Evolutionary conservation across 1,284 basidiomycete genomes (phyloP), one percentile per base, ranked within the genome.

Genomic region (Veloboletus limbatus): DNA sequence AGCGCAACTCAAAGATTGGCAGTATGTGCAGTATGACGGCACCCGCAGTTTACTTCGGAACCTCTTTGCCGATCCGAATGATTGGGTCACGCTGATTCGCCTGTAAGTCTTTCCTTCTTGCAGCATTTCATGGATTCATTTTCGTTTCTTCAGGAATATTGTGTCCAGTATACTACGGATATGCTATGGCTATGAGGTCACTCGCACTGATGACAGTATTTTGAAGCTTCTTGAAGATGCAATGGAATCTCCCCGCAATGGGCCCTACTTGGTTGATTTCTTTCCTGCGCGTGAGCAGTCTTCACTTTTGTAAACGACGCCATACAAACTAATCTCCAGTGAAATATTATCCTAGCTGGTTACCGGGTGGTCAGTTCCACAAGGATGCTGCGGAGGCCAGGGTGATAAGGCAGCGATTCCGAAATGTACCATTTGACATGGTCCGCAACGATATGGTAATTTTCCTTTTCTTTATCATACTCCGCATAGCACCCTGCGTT

Each of bases 1-100:
- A 17, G 17, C 40, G 2, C 52, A 47, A 28, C 30, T 47, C 47
- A 54, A 44, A 21, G 52, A 54, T 25, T 54, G 52, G 52, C 51
- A 54, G 13, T n/a, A 10, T 7, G 39, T 40, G 10, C 43, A 54
- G 32, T 8, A 36, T 4, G 47, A 54, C 3, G 46, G 52, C 24
- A 13, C 44, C 6, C 32, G 37, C 9, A 38, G 38, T 3, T 18
- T 53, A 8, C 14, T 53, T 28, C 37, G 37, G n/a, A 44, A 39
- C 8, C 17, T 54, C 3, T 32, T 40, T 24, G 14, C 40, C 5
- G 16, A 40, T 3, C 36, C 45, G 4, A 20, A 37, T 1, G 36
- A 54, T n/a, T 54, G 48, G 52, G 20, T 25, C 1, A 28, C 37
- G 0, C 37, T 45, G 8, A 8, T 54, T 38, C 43, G 40, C 11